A percentile compares a stretch with the other conserved stretches of the same genome.
Conservation (phyloP, 78 protist genomes). For the Cavenderia fasciculata region DNA sequence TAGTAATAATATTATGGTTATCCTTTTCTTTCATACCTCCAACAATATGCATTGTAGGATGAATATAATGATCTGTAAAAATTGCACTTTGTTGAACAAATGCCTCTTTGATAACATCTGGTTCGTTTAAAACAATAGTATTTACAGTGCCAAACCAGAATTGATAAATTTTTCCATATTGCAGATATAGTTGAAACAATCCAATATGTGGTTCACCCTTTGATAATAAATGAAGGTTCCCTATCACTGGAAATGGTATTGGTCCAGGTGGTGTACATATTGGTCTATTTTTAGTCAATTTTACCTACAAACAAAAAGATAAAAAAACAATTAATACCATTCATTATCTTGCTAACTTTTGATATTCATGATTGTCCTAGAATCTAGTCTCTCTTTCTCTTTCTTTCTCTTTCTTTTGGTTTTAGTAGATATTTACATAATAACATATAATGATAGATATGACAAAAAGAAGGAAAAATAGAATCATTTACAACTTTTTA, state of each 20-base stretch:
- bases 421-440: no score
- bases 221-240: slow-evolving; percentile 18
- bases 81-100: neutral
- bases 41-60: slow-evolving; percentile 26
- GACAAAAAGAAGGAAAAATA: no score
- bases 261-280: slow-evolving; percentile 77
- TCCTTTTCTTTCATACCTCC: slow-evolving; percentile 23
- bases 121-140: slow-evolving; percentile 36
- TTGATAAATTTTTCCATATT: slow-evolving; percentile 33
- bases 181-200: neutral
- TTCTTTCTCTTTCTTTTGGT: no score
- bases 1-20: neutral
- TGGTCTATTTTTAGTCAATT: neutral
- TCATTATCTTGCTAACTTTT: no score
- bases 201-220: slow-evolving; percentile 1
- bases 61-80: slow-evolving; percentile 14
- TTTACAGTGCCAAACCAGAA: slow-evolving; percentile 23
- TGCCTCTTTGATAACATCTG: slow-evolving; percentile 24
- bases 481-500: no score
- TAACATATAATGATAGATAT: no score
- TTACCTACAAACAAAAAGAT: neutral
- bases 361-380: no score
- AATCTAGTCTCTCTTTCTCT: no score
- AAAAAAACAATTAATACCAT: neutral
- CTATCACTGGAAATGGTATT: slow-evolving; percentile 32